Evolutionary conservation across 1,139 yeast species (phyloP).

Genomic region (Blastobotrys buckinghamii): DNA sequence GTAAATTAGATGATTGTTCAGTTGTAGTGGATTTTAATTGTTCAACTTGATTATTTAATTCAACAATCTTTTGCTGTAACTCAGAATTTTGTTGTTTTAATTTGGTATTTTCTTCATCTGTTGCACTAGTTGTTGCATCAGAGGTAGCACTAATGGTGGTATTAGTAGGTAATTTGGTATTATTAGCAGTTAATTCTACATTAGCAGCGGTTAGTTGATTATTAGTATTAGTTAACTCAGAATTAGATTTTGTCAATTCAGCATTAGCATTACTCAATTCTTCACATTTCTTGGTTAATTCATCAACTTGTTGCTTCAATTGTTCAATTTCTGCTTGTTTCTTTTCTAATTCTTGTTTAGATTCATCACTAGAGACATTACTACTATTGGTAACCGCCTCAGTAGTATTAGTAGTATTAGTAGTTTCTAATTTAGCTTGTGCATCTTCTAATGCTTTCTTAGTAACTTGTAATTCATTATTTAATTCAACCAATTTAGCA

Average conservation of each 20-base stretch:
- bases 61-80: conserved; percentile 7
- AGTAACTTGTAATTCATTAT: conserved; percentile 20
- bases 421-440: too few relatives aligned
- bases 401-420: conserved; percentile 17
- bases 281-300: conserved; percentile 12
- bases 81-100: conserved; percentile 13
- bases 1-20: too few relatives aligned
- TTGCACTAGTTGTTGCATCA: conserved; percentile 2
- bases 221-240: too few relatives aligned
- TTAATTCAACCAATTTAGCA: conserved; percentile 21
- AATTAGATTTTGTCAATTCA: too few relatives aligned
- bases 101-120: conserved; percentile 8
- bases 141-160: not conserved
- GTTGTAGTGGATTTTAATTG: conserved; percentile 7
- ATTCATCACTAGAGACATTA: not conserved
- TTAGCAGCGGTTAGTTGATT: too few relatives aligned
- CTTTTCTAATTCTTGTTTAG: not conserved
- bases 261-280: too few relatives aligned
- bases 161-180: not conserved
- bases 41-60: conserved; percentile 9
- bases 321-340: conserved; percentile 11
- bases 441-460: conserved; percentile 28
- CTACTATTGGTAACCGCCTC: not conserved
- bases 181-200: too few relatives aligned
- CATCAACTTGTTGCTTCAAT: conserved; percentile 23